Base-by-base conservation (phyloP, 2,329 filamentous ascomycete genomes). In the Geoglossum cookeanum region DNA sequence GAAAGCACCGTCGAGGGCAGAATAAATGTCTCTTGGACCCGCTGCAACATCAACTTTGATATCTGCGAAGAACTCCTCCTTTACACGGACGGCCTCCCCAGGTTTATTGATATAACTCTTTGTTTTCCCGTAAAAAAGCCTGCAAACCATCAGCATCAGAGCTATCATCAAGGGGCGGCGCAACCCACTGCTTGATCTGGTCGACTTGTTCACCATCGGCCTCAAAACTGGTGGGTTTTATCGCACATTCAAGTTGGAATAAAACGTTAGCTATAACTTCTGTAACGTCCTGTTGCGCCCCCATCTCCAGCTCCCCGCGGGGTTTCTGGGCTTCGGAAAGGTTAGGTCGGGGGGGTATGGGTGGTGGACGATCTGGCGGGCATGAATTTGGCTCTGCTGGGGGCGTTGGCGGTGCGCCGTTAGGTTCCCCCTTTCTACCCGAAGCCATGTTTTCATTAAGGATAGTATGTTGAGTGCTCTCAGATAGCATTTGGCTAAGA, bases 261-360 rank as follows among this genome's bases (percentile, higher is more conserved):
- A 96, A 80, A 30, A 95, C 86, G 64, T 91, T 92, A 59, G 88
- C 88, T 72, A 96, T 90, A 51, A 96, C 91, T 69, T 98, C 92
- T 11, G 89, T 89, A 3, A 96, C 91, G 69, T 98, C 92, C 70
- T 98, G 90, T 66, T 98, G 92, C 37, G 87, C 78, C 17, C 77
- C 78, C 47, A 78, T 73, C 62, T 81, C 75, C 4, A 80, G 73
- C 57, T 76, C 72, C 39, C 75, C 73, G 27, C 76, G 65, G 56
- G 67, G 64, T 55, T 68, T 67, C 57, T 68, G 68, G 59, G 68
- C 63, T 42, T 70, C 67, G 13, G 62, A 22, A 30, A 42, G 17
- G 17, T 58, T 55, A 3, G 67, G 59, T 47, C 68, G 63, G 60
- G 75, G 71, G 53, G 78, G 70, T 7, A 83, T 70, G 55, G 80